phyloP scores from a whole-genome alignment of 2,329 filamentous ascomycete genomes.

The Apiospora hydei region DNA sequence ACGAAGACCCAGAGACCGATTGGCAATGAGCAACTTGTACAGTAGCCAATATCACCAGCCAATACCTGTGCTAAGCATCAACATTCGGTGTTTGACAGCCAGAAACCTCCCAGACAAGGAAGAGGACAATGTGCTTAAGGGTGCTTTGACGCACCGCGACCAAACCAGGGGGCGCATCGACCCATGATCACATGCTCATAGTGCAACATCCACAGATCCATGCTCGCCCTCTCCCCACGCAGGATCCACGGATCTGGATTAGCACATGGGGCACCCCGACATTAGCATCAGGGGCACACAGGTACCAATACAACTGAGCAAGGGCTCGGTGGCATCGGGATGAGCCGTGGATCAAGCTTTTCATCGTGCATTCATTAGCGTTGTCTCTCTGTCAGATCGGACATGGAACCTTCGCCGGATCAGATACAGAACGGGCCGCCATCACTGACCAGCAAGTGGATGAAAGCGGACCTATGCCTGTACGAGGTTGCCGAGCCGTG shows the following conservation, averaged over 20 bases:
- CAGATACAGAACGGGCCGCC: background rate
- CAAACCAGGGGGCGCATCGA: background rate
- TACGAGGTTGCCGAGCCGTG: background rate
- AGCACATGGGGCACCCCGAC: background rate
- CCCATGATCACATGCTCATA: background rate
- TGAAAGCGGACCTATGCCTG: background rate
- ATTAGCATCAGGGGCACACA: background rate
- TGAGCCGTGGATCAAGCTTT: slow-evolving; percentile 5
- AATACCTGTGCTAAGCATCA: too few relatives aligned
- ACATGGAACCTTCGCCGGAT: background rate
- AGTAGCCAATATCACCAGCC: too few relatives aligned
- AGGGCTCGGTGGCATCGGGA: background rate
- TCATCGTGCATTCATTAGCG: background rate
- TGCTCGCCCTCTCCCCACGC: background rate
- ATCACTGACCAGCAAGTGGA: background rate
- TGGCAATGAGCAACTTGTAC: too few relatives aligned
- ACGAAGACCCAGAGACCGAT: too few relatives aligned
- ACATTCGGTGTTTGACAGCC: too few relatives aligned
- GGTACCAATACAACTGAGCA: background rate
- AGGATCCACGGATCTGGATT: slow-evolving; percentile 1
- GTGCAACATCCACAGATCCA: background rate
- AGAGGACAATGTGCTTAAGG: background rate
- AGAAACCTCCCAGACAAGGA: too few relatives aligned
- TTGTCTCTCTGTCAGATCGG: background rate
- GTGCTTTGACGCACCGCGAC: background rate